Base-by-base conservation (phyloP, 306 rosid species). In the Casuarina cunninghamiana region DNA sequence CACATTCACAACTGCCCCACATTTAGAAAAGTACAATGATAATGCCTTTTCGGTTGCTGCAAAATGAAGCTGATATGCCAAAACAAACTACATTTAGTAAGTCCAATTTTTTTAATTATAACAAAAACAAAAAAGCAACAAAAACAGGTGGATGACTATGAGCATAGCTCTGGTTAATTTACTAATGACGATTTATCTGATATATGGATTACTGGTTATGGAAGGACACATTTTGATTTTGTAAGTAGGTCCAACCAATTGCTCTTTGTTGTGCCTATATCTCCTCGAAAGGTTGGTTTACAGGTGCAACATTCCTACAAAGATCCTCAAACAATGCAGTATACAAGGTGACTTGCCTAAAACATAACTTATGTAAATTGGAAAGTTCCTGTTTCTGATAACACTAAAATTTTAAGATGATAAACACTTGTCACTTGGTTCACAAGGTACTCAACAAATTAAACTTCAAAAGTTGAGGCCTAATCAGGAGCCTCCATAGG, bases 41-140 rank as follows among this genome's bases (percentile, higher is more conserved):
- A 81, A 76, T 12, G 74, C 77, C 53, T 76, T 74, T 15, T 57
- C 65, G 32, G 84, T 63, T 72, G 78, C 84, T n/a, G 84, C 76
- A 76, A 76, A 81, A 77, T 81, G 81, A 51, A 81, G 78, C 81
- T 81, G 77, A 10, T 62, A 50, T 62, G 41, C 71, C 71, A 66
- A 9, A 66, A 5, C 50, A 66, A 17, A 16, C 71, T 3, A 66
- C 3, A 6, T 3, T 62, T 11, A 60, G 42, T 13, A n/a, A 42
- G 46, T 42, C 71, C 6, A 42, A 6, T 17, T 7, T 46, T 66
- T 39, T 15, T 38, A 63, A 54, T 8, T 6, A 17, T 19, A 15
- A 7, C 26, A 7, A n/a, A 48, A 48, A 13, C 12, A 48, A 3
- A 6, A 0, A 17, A 54, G 60, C 16, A 15, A 7, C 26, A 7